A percentile compares a stretch with the other conserved stretches of the same genome.
Conservation (phyloP, 192 early-diverging fungal genomes). For the Coemansia sp. region DNA sequence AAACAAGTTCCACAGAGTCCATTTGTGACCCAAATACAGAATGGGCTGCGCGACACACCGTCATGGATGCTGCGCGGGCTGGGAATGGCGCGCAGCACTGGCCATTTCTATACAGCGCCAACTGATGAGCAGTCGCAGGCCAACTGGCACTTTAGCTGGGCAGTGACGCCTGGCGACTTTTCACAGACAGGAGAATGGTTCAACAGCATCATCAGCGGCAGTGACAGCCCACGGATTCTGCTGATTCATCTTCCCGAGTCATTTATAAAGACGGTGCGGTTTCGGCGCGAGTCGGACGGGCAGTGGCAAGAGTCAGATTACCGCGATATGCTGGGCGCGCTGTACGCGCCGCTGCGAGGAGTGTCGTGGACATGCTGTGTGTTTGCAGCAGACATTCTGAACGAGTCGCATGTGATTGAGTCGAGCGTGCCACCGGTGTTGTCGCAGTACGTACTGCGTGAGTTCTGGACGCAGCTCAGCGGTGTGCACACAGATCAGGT, state of each 20-base stretch:
- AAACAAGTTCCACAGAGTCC: constrained; percentile 27
- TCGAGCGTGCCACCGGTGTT: constrained; percentile 35
- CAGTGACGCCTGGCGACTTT: constrained; percentile 41
- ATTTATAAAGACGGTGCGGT: constrained; percentile 20
- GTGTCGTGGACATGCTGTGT: constrained; percentile 39
- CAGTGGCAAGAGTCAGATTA: constrained; percentile 29
- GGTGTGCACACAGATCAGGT: constrained; percentile 34
- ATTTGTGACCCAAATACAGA: constrained; percentile 18
- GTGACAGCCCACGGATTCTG: constrained; percentile 25
- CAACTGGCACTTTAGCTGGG: constrained; percentile 50
- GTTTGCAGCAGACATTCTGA: constrained; percentile 32
- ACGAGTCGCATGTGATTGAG: constrained; percentile 38
- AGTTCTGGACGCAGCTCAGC: constrained; percentile 45
- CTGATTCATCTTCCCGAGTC: constrained; percentile 47
- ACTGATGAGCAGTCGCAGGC: constrained; percentile 2
- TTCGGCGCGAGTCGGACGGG: constrained; percentile 21
- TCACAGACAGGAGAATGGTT: constrained; percentile 41
- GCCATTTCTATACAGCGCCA: constrained; percentile 30
- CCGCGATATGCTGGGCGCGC: constrained; percentile 37
- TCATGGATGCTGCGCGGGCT: constrained; percentile 51
- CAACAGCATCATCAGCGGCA: neutral
- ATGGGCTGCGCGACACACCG: constrained; percentile 21
- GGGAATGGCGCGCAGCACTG: constrained; percentile 21
- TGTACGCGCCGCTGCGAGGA: constrained; percentile 33
- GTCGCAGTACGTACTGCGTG: constrained; percentile 45